Conservation (phyloP, 2,329 filamentous ascomycete genomes). For the Rachicladosporium sp. region DNA sequence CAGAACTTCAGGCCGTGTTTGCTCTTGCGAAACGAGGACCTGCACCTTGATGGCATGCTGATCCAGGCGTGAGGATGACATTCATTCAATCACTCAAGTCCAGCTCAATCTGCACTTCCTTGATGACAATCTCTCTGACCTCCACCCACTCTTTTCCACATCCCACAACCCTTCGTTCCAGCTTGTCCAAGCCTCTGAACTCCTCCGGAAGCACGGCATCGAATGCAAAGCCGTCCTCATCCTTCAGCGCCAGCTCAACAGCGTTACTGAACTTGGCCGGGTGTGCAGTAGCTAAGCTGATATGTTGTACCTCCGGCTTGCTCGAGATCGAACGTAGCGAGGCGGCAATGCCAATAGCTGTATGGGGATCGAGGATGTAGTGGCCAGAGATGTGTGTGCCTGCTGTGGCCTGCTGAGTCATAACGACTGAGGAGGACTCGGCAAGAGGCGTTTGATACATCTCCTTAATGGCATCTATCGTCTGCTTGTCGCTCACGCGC, state of each 20-base stretch:
- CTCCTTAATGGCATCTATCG: constrained; percentile 34
- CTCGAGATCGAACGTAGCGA: constrained; percentile 52
- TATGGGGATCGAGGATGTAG: constrained; percentile 88
- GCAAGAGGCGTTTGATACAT: constrained; percentile 24
- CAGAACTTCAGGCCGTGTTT: too few relatives aligned
- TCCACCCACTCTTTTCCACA: constrained; percentile 59
- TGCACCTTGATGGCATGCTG: too few relatives aligned
- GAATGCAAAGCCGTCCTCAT: constrained; percentile 63
- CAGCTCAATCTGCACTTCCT: constrained; percentile 47
- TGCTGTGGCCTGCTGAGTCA: constrained; percentile 28
- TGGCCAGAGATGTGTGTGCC: constrained; percentile 28
- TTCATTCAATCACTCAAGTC: too few relatives aligned
- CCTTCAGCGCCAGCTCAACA: constrained; percentile 65
- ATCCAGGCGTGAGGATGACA: too few relatives aligned
- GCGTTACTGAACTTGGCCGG: constrained; percentile 87
- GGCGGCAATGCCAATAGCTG: constrained; percentile 74
- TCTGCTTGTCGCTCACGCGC: constrained; percentile 44
- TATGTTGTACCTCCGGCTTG: constrained; percentile 42
- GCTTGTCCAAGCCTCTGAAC: constrained; percentile 65
- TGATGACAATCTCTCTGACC: constrained; percentile 63
- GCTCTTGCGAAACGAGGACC: too few relatives aligned
- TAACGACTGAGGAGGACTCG: constrained; percentile 19
- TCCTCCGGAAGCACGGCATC: constrained; percentile 66
- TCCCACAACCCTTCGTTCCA: constrained; percentile 59
- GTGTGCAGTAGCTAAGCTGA: constrained; percentile 85